Evolutionary conservation across 1,284 basidiomycete genomes (phyloP).

Genomic region (Boletellus deceptivus): DNA sequence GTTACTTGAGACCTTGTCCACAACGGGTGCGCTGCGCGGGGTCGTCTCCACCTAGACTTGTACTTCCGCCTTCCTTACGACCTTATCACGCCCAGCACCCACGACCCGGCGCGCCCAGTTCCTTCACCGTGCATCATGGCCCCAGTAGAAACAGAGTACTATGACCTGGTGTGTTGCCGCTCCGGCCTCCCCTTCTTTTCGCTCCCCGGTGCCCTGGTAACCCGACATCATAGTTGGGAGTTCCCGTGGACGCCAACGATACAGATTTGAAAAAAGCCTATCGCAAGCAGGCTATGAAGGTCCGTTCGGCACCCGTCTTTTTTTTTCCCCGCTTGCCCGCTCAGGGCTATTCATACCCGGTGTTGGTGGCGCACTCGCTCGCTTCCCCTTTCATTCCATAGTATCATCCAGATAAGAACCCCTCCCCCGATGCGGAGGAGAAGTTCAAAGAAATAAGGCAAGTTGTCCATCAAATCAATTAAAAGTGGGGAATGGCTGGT

Average conservation of each 20-base stretch:
- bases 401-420: conserved; percentile 95
- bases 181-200: conserved; percentile 3
- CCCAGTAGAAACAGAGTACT: conserved; percentile 65
- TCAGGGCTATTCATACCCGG: neutral
- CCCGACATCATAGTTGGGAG: conserved; percentile 40
- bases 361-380: neutral
- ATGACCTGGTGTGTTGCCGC: conserved; percentile 53
- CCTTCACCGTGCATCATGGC: conserved; percentile 39
- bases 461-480: conserved; percentile 24
- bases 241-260: conserved; percentile 55
- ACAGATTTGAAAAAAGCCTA: conserved; percentile 93
- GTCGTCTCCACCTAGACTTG: neutral
- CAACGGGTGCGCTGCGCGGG: too few species aligned
- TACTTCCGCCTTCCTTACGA: conserved; percentile 1
- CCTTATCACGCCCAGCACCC: conserved; percentile 7
- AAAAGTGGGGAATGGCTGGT: conserved; percentile 22
- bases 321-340: neutral
- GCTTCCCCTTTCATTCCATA: conserved; percentile 30
- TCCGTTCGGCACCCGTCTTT: conserved; percentile 33
- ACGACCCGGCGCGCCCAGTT: conserved; percentile 2
- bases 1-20: neutral
- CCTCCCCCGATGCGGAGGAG: conserved; percentile 81
- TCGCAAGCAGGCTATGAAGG: conserved; percentile 93
- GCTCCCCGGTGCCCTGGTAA: neutral
- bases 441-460: conserved; percentile 94